Base-by-base conservation (phyloP, 805 yeast genomes). In the Candida glaebosa region DNA sequence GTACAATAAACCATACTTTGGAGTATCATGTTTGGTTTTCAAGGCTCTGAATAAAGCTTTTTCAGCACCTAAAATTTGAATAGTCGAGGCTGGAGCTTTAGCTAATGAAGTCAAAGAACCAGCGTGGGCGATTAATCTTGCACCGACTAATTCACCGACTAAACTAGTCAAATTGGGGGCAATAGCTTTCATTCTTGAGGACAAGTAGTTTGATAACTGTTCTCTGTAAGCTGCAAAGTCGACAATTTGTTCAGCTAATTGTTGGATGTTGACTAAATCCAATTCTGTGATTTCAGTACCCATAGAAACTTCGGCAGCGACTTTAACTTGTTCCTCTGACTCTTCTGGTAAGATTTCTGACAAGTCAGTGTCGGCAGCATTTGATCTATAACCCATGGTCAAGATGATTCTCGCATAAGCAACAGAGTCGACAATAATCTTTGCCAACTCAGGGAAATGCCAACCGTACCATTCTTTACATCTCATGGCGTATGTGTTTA, bases 381-480 rank as follows among this genome's bases (percentile, higher is more conserved):
- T 88, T 41, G 96, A 76, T 75, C 99, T 82, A 55, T 87, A 71
- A 54, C 98, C 98, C 96, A 93, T 89, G 55, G 83, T 76, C 69
- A 89, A 78, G 61, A 93, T 87, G 54, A 89, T 86, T 74, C 95
- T 84, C 47, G 98, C 98, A 67, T 82, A 91, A 36, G 97, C 97
- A 56, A 87, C 91, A 52, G 96, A 90, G 71, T 91, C 99, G 53
- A 84, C 82, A 56, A 93, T 86, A 65, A 91, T 88, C 78, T 93
- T 93, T 58, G 97, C 96, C 81, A 93, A 81, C 70, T 93, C 99
- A 31, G 99, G 99, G 83, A 93, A 93, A 70, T 93, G 99, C 99
- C 99, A 93, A 52, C 99, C 99, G 72, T 93, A 93, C 99, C 99
- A 93, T 73, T 93, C 99, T 74, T 91, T 93, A 71, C 91, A 81